These are phyloP conservation scores for Fusarium sterilihyphosum DNA, from an alignment of 2,329 filamentous ascomycete species.

Conservation along the genomic window DNA sequence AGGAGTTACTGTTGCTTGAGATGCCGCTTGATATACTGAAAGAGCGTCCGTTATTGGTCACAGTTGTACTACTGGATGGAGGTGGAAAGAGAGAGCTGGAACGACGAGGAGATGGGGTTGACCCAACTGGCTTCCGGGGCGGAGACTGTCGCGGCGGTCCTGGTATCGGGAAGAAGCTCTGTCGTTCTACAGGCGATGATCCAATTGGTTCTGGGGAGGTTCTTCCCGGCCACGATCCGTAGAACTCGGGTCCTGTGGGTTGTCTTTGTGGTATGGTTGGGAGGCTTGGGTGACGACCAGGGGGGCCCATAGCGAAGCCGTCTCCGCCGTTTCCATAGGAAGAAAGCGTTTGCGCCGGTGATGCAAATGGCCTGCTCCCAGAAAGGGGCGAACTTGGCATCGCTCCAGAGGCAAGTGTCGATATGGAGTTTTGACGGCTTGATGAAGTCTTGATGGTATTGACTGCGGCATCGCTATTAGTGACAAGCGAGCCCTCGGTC, in stretches of 20 bases:
- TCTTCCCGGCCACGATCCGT: slow-evolving; percentile 30
- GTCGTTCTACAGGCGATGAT: slow-evolving; percentile 24
- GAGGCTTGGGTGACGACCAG: slow-evolving; percentile 25
- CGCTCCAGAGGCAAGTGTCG: slow-evolving; percentile 3
- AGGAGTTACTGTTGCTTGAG: slow-evolving; percentile 42
- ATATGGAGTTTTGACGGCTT: slow-evolving; percentile 31
- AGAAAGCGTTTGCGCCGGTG: neutral
- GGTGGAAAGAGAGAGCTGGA: slow-evolving; percentile 16
- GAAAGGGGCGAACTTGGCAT: neutral
- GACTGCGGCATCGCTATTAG: slow-evolving; percentile 37
- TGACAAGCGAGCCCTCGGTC: slow-evolving; percentile 43
- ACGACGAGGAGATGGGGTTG: slow-evolving; percentile 28
- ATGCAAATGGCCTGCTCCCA: neutral
- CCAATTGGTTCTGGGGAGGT: slow-evolving; percentile 28
- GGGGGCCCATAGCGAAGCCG: slow-evolving; percentile 1
- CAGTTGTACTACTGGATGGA: slow-evolving; percentile 10
- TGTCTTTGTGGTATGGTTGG: slow-evolving; percentile 36
- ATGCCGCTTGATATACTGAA: slow-evolving; percentile 36
- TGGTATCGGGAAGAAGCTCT: slow-evolving; percentile 4
- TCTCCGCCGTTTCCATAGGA: slow-evolving; percentile 1
- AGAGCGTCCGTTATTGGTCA: slow-evolving; percentile 26
- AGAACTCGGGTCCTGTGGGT: slow-evolving; percentile 11
- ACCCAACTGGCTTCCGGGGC: slow-evolving; percentile 31
- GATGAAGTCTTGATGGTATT: slow-evolving; percentile 5
- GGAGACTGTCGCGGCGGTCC: slow-evolving; percentile 16